Evolutionary conservation across 108 stramenopile genomes (phyloP), one percentile per base, ranked within the genome.

Genomic region (Thalassiosira profunda): DNA sequence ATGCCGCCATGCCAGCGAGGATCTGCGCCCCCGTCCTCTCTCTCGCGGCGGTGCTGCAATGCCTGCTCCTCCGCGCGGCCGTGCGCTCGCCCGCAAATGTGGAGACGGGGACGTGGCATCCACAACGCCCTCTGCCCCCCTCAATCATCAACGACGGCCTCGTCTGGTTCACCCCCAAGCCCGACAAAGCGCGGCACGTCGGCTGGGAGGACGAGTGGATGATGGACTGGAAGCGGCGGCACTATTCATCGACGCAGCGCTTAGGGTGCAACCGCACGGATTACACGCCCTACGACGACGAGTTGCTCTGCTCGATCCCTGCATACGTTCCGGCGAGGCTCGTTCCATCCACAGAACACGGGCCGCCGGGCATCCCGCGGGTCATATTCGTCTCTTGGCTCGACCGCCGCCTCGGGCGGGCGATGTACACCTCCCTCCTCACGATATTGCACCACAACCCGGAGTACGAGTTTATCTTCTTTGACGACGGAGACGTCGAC

Each of bases 371-470:
- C 25, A 58, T 58, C 7, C 40, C 58, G 14, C 41, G 21, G 58
- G 58, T 58, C 12, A 58, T 58, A 12, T 58, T 41, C 20, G 37
- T 58, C 9, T 40, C 58, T 14, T 41, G 58, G 58, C 43, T 58
- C 18, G 58, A 58, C 20, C 58, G 58, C 29, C 58, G 58, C 0
- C 58, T 58, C 7, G 58, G 58, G 25, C 28, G 18, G 58, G 58
- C 31, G 41, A 35, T 42, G 38, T 58, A 20, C 37, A 58, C 38
- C 20, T 58, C 58, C 41, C 26, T 58, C 14, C 15, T 58, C 41
- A 58, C 58, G 0, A 5, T 58, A 33, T 28, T 58, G 3, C 58
- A 58, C 43, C 58, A 58, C 58, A 58, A 58, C 34, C 58, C 58
- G 7, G 35, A 35, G 37, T 58, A 58, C 20, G 58, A 58, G 43